A percentile compares a stretch with the other conserved stretches of the same genome.
phyloP scores from a whole-genome alignment of 2,329 filamentous ascomycete genomes.

The Stachybotrys elegans region DNA sequence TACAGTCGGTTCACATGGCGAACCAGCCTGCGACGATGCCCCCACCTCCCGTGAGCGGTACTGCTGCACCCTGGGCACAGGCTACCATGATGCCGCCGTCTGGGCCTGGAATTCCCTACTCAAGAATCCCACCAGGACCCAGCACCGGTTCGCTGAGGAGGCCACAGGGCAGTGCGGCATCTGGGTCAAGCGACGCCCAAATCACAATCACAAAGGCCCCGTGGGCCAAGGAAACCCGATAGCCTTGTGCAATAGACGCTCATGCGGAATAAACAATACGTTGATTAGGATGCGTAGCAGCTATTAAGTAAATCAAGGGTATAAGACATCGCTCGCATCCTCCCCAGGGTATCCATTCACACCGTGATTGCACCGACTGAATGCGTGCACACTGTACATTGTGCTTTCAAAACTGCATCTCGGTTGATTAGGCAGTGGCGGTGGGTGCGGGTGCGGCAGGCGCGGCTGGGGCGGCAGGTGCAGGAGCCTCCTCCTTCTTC shows the following conservation, averaged over 20 bases:
- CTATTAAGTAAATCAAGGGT: conserved; percentile 20
- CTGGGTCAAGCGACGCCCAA: conserved; percentile 31
- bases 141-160: conserved; percentile 18
- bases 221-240: conserved; percentile 33
- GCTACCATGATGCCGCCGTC: conserved; percentile 31
- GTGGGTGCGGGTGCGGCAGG: conserved; percentile 15
- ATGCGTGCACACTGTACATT: too few relatives aligned
- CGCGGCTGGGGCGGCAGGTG: conserved; percentile 15
- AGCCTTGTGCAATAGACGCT: neutral
- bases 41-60: conserved; percentile 24
- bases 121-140: conserved; percentile 27
- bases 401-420: too few relatives aligned
- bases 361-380: too few relatives aligned
- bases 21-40: conserved; percentile 41
- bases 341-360: conserved; percentile 26
- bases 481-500: conserved; percentile 17
- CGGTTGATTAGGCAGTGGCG: conserved; percentile 13
- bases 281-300: too few relatives aligned
- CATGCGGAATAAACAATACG: neutral
- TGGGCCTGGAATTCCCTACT: conserved; percentile 34
- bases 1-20: conserved; percentile 50
- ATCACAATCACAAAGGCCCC: conserved; percentile 40
- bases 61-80: conserved; percentile 40
- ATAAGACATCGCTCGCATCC: conserved; percentile 22
- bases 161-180: conserved; percentile 11